Evolutionary conservation across 805 yeast species (phyloP).

Genomic region (Metschnikowia kofuensis): DNA sequence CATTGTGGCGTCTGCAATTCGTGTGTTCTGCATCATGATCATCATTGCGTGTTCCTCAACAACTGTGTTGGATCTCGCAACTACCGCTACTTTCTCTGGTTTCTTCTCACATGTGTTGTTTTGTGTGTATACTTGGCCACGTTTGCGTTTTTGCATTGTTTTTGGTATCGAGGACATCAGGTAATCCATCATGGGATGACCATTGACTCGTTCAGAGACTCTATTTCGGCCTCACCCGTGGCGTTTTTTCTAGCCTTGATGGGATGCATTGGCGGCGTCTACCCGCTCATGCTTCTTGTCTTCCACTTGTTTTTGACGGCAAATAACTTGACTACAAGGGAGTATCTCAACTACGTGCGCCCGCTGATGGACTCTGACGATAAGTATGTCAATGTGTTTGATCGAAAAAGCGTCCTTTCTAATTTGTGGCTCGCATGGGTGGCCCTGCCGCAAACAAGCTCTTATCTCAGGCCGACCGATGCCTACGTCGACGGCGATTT

Average conservation of each 20-base stretch:
- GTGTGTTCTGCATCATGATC: constrained; percentile 67
- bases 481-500: constrained; percentile 9
- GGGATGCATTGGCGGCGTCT: constrained; percentile 43
- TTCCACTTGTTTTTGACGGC: constrained; percentile 56
- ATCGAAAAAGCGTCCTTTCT: constrained; percentile 20
- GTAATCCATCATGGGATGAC: background rate
- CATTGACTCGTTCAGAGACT: constrained; percentile 4
- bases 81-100: constrained; percentile 36
- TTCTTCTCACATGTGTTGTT: constrained; percentile 22
- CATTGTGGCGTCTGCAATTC: constrained; percentile 71
- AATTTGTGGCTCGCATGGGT: constrained; percentile 39
- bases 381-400: constrained; percentile 34
- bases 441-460: constrained; percentile 27
- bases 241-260: constrained; percentile 54
- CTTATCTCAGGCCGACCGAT: constrained; percentile 8
- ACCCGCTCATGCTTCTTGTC: constrained; percentile 52
- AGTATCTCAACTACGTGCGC: constrained; percentile 50
- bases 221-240: constrained; percentile 24
- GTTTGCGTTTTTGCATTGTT: constrained; percentile 15
- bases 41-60: constrained; percentile 65
- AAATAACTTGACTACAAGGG: constrained; percentile 69
- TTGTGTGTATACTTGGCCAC: constrained; percentile 17
- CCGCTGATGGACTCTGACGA: constrained; percentile 29
- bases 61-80: constrained; percentile 42
- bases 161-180: constrained; percentile 13